phyloP scores from a whole-genome alignment of 1,139 yeast species.

The Ogataea hybrid region DNA sequence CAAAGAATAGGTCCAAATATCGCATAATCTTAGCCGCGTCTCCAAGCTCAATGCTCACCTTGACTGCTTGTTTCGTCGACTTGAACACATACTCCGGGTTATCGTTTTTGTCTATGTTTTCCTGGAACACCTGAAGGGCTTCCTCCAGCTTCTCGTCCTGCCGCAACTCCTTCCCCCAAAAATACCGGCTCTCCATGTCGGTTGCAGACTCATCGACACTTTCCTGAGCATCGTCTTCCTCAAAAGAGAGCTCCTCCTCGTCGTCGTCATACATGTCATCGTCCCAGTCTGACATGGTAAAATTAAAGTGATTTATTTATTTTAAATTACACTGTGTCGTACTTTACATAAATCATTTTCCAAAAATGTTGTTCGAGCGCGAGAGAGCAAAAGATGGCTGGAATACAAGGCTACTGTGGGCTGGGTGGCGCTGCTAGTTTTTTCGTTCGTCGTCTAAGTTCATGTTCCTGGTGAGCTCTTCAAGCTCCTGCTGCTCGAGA shows the following conservation, averaged over 20 bases:
- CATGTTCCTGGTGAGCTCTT: constrained; percentile 24
- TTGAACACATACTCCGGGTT: constrained; percentile 49
- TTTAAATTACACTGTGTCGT: neutral
- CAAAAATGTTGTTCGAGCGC: too few relatives aligned
- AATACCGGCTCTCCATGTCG: constrained; percentile 31
- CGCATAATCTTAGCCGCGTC: constrained; percentile 37
- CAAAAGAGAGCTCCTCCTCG: constrained; percentile 32
- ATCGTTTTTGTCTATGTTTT: constrained; percentile 34
- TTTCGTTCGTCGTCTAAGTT: neutral
- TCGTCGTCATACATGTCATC: constrained; percentile 33
- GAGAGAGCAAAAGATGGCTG: too few relatives aligned
- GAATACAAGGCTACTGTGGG: too few relatives aligned
- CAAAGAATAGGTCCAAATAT: constrained; percentile 33
- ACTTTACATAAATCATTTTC: too few relatives aligned
- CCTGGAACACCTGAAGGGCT: constrained; percentile 46
- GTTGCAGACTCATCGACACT: constrained; percentile 9
- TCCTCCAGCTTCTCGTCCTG: constrained; percentile 54
- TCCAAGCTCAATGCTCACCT: constrained; percentile 43
- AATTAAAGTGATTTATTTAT: neutral
- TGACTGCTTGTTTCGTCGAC: constrained; percentile 63
- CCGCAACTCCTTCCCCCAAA: constrained; percentile 26
- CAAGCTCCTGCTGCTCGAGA: constrained; percentile 23
- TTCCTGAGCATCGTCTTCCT: constrained; percentile 25
- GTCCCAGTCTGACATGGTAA: constrained; percentile 34
- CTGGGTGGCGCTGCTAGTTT: too few relatives aligned